Conservation (phyloP, 2,329 filamentous ascomycete genomes). For the Magnaporthiopsis rhizophila region DNA sequence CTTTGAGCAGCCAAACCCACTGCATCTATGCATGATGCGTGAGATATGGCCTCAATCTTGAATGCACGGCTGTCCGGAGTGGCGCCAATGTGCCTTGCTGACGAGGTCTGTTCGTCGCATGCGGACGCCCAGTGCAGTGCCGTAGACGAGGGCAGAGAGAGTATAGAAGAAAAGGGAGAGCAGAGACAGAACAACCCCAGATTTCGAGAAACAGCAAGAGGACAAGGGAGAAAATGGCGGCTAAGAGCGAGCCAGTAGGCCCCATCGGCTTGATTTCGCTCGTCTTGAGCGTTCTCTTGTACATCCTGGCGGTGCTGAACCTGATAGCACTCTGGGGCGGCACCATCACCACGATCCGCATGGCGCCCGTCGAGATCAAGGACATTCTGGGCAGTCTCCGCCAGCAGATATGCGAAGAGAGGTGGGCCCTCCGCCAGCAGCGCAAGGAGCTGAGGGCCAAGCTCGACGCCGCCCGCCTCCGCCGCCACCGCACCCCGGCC, state of each 20-base stretch:
- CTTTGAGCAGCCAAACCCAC: too few relatives aligned
- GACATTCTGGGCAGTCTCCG: slow-evolving; percentile 13
- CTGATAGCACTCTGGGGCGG: slow-evolving; percentile 14
- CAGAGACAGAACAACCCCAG: neutral
- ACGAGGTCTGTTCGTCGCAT: neutral
- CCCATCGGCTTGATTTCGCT: slow-evolving; percentile 7
- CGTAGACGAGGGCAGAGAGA: neutral
- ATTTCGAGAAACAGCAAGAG: neutral
- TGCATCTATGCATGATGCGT: too few relatives aligned
- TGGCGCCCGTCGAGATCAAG: slow-evolving; percentile 13
- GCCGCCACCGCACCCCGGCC: neutral
- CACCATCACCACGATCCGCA: slow-evolving; percentile 12
- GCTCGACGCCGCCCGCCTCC: slow-evolving; percentile 5
- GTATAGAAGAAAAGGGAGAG: neutral
- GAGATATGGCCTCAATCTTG: too few relatives aligned
- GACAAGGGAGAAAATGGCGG: neutral
- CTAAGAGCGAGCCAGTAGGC: neutral
- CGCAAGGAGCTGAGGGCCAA: slow-evolving; percentile 11
- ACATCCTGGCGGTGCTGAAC: slow-evolving; percentile 13
- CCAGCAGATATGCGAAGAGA: slow-evolving; percentile 14
- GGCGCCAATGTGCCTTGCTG: neutral
- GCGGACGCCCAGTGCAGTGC: neutral
- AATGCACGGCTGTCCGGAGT: neutral
- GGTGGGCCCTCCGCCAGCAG: slow-evolving; percentile 15
- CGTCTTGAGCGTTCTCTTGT: slow-evolving; percentile 11